phyloP scores from a whole-genome alignment of 2,329 filamentous ascomycete species.

The Sporothrix curviconia region DNA sequence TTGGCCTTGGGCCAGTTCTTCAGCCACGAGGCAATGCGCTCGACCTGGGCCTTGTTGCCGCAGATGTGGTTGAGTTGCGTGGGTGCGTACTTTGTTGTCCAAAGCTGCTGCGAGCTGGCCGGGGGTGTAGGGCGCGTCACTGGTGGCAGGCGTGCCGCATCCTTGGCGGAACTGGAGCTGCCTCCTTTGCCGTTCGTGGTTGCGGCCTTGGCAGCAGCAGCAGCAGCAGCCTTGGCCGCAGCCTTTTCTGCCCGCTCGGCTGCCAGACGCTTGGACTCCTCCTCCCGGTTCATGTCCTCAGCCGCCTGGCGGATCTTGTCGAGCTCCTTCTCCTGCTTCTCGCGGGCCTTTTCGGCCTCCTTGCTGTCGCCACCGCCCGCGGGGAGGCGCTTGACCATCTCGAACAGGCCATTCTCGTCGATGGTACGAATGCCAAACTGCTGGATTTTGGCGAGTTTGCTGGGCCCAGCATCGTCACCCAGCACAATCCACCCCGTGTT shows the following conservation, averaged over 20 bases:
- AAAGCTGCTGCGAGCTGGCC: constrained; percentile 52
- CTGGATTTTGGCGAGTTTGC: constrained; percentile 81
- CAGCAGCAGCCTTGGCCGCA: constrained; percentile 42
- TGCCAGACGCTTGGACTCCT: constrained; percentile 51
- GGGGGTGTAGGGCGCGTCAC: constrained; percentile 35
- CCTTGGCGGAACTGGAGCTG: background rate
- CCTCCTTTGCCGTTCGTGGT: background rate
- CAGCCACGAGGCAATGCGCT: constrained; percentile 85
- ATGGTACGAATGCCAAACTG: constrained; percentile 81
- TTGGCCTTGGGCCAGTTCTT: constrained; percentile 72
- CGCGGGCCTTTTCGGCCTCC: constrained; percentile 75
- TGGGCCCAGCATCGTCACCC: constrained; percentile 84
- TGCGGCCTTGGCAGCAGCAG: constrained; percentile 25
- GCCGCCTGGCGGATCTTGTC: constrained; percentile 75
- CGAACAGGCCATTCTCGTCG: constrained; percentile 85
- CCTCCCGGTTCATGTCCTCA: constrained; percentile 77
- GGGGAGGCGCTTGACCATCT: constrained; percentile 72
- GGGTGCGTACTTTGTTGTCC: constrained; percentile 94
- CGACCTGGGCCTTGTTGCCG: constrained; percentile 85
- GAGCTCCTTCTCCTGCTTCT: constrained; percentile 80
- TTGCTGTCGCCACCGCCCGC: constrained; percentile 82
- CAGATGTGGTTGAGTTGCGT: constrained; percentile 81
- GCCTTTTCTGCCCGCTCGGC: constrained; percentile 49
- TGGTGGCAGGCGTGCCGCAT: constrained; percentile 14
- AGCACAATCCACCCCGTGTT: constrained; percentile 94